Base-by-base conservation (phyloP, 2,329 filamentous ascomycete species). In the Stemphylium beticola region DNA sequence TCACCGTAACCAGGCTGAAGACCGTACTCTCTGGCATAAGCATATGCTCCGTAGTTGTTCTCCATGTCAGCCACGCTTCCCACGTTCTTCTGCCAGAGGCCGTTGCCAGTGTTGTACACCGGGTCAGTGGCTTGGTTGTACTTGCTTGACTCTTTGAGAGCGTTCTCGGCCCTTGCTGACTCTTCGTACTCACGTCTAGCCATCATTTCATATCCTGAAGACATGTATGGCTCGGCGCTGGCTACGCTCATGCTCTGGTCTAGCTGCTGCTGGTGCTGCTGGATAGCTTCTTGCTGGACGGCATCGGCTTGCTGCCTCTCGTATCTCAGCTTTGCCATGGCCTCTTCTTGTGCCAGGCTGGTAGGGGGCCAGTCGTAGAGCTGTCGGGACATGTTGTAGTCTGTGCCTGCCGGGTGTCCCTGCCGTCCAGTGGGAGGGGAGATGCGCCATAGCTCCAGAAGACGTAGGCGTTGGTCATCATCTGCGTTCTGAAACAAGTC, bases 391-490 rank as follows among this genome's bases (percentile, higher is more conserved):
- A 72, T 65, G 22, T 76, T 74, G 58, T 83, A 84, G 37, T 81
- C 83, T n/a, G 62, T 59, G n/a, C 64, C 69, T 39, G 60, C 53
- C 17, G 69, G 69, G 37, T 65, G 62, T 3, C 69, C 69, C 43
- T 73, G 72, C 12, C 70, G 64, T n/a, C 73, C 71, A 32, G 67
- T 58, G 0, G 89, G 90, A 18, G 90, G 90, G 53, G 86, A 91
- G 62, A 93, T 91, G 55, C 86, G 87, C 92, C 92, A 96, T 14
- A 96, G 85, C 73, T 96, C 89, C 34, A 96, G 81, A 14, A 96
- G 82, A 18, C 91, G 85, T 53, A 87, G 78, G 67, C 88, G 86
- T 74, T 96, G 91, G 38, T 87, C 81, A 20, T 84, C 79, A 53
- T 90, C 87, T 47, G 91, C 91, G 58, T 87, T 86, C 62, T 85